Percentiles rank a stretch among this genome's conserved stretches.
Evolutionary conservation across 164 flowering plant species (phyloP).

Genomic region (Magnolia changhungtana): DNA sequence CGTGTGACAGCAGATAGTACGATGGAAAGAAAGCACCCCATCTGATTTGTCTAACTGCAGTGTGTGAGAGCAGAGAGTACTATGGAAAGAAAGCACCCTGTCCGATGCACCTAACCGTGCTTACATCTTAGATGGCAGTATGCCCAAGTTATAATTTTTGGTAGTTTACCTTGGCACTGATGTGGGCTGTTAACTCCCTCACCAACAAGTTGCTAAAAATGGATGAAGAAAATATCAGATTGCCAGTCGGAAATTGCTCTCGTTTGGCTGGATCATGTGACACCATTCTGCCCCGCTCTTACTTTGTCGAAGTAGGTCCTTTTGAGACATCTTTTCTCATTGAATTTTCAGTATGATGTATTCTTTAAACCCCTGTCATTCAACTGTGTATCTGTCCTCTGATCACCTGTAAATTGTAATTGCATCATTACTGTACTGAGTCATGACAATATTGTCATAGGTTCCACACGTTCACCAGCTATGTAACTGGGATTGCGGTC

Average conservation of each 20-base stretch:
- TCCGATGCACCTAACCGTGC: background rate
- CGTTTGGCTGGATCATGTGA: slow-evolving; percentile 16
- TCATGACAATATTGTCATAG: slow-evolving; percentile 32
- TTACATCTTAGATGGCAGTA: background rate
- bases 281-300: slow-evolving; percentile 33
- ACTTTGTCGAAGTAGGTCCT: slow-evolving; percentile 59
- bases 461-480: slow-evolving; percentile 85
- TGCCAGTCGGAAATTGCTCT: slow-evolving; percentile 23
- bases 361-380: background rate
- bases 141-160: background rate
- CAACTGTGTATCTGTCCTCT: background rate
- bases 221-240: slow-evolving; percentile 37
- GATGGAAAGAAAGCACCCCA: background rate
- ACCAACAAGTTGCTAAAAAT: slow-evolving; percentile 51
- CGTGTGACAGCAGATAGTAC: background rate
- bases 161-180: slow-evolving; percentile 22
- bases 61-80: background rate
- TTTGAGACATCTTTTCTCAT: background rate
- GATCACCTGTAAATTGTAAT: background rate
- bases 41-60: background rate
- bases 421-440: background rate
- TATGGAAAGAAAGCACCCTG: background rate
- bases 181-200: slow-evolving; percentile 71
- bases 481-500: slow-evolving; percentile 91
- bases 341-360: background rate